Evolutionary conservation across 257 asterid genomes (phyloP).

Genomic region (Lavandula angustifolia): DNA sequence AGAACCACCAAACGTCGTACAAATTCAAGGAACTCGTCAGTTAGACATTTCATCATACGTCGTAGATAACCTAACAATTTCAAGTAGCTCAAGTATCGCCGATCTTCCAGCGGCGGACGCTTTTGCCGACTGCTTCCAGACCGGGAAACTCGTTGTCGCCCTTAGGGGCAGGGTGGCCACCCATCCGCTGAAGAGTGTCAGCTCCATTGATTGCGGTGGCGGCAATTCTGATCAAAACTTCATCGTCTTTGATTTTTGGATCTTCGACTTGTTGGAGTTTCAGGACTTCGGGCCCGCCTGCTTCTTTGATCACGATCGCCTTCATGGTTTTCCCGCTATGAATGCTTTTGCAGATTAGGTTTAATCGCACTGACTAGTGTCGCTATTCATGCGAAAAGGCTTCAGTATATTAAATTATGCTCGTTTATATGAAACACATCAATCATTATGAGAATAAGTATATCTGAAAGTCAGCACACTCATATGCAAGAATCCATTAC

Average conservation of each 20-base stretch:
- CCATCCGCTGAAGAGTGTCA: conserved; percentile 79
- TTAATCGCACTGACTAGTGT: background rate
- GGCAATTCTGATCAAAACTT: conserved; percentile 69
- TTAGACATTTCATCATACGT: background rate
- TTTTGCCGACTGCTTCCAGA: conserved; percentile 84
- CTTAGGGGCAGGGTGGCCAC: conserved; percentile 66
- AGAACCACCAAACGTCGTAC: too few species aligned
- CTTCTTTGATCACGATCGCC: conserved; percentile 73
- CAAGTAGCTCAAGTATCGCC: conserved; percentile 45
- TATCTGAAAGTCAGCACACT: too few species aligned
- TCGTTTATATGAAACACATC: too few species aligned
- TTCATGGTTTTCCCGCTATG: conserved; percentile 45
- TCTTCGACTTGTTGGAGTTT: conserved; percentile 63
- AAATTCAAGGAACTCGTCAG: background rate
- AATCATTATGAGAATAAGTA: too few species aligned
- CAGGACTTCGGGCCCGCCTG: conserved; percentile 85
- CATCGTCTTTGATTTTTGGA: conserved; percentile 66
- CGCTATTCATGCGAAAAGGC: too few species aligned
- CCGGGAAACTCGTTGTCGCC: conserved; percentile 79
- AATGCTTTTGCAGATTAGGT: background rate
- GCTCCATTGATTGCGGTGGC: conserved; percentile 91
- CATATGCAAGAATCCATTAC: too few species aligned
- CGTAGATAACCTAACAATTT: background rate
- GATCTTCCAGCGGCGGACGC: conserved; percentile 72
- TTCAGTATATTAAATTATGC: too few species aligned